phyloP scores from a whole-genome alignment of 441 rosid species.

The Syzygium syzygioides region DNA sequence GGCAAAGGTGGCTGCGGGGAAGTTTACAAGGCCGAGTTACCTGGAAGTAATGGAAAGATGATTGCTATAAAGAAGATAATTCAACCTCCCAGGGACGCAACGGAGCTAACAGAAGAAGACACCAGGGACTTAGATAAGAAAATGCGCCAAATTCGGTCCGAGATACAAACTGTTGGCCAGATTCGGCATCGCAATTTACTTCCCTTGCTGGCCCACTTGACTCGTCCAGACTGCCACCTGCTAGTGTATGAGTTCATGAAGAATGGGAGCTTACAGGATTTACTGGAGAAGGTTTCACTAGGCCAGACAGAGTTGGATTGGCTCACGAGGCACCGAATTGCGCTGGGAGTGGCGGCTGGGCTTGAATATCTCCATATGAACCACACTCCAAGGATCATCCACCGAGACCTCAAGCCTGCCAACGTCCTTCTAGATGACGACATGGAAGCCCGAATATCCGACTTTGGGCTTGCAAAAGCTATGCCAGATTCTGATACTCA shows the following conservation, averaged over 20 bases:
- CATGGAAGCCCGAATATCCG: constrained; percentile 87
- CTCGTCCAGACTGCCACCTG: constrained; percentile 68
- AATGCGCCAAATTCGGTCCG: constrained; percentile 79
- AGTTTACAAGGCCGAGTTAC: constrained; percentile 72
- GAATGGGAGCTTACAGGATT: constrained; percentile 78
- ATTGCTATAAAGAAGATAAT: constrained; percentile 73
- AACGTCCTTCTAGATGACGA: constrained; percentile 84
- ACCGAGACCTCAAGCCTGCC: constrained; percentile 84
- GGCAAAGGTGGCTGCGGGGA: constrained; percentile 94
- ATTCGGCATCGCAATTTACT: constrained; percentile 82
- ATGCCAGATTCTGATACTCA: constrained; percentile 76
- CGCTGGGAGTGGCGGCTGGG: constrained; percentile 69
- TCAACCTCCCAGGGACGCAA: constrained; percentile 65
- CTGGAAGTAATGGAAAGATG: constrained; percentile 52
- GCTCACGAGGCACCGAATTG: constrained; percentile 61
- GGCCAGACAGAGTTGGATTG: constrained; percentile 61
- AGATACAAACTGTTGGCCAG: constrained; percentile 71
- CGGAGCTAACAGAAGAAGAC: constrained; percentile 62
- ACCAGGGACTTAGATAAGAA: constrained; percentile 50
- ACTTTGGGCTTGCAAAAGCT: constrained; percentile 79
- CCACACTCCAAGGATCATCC: constrained; percentile 70
- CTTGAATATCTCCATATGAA: constrained; percentile 74
- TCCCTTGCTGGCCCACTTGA: constrained; percentile 68
- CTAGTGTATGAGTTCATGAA: constrained; percentile 86
- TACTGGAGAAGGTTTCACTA: constrained; percentile 26